Base-by-base conservation (phyloP, 2,329 filamentous ascomycete genomes). In the Pseudodiploospora longispora region DNA sequence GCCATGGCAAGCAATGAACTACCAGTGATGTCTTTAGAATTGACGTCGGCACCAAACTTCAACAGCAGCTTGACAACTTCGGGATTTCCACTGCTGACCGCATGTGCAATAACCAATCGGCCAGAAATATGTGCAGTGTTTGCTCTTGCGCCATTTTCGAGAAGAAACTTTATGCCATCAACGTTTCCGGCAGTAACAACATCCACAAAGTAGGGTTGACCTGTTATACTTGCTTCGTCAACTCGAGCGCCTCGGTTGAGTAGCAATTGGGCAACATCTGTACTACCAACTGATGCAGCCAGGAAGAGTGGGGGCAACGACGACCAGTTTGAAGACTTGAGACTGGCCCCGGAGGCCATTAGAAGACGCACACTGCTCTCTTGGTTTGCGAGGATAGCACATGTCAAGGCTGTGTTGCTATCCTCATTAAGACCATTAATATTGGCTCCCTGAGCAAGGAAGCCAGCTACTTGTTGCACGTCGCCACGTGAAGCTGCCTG, bases 361-460 rank as follows among this genome's bases (percentile, higher is more conserved):
- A 69, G 59, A 10, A 63, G 54, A 1, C 53, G 49, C 10, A 62
- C 60, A 1, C 62, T 60, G 0, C 59, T 54, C 9, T 50, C 49
- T n/a, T 63, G 55, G 34, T 64, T 53, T 1, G 54, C 54, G 1
- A 58, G n/a, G 3, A 65, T 56, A 6, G 64, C 63, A 6, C 63
- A 63, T 30, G 59, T 57, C 8, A 67, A 48, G 1, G 64, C 55
- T 0, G 59, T 62, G 30, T 63, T 57, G 1, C 63, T 58, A 5
- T 64, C 50, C 2, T 62, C 64, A 30, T 67, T 59, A n/a, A 56
- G 54, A 4, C 64, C 63, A 42, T 65, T 59, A 29, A 65, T 55
- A 33, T 61, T 64, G 32, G 59, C 61, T 6, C 64, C 64, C 38
- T 65, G 59, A 3, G 52, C 47, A 7, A 67, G 47, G 12, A 67